Evolutionary conservation across 2,329 filamentous ascomycete species (phyloP).

Genomic region (Sporothrix globosa): DNA sequence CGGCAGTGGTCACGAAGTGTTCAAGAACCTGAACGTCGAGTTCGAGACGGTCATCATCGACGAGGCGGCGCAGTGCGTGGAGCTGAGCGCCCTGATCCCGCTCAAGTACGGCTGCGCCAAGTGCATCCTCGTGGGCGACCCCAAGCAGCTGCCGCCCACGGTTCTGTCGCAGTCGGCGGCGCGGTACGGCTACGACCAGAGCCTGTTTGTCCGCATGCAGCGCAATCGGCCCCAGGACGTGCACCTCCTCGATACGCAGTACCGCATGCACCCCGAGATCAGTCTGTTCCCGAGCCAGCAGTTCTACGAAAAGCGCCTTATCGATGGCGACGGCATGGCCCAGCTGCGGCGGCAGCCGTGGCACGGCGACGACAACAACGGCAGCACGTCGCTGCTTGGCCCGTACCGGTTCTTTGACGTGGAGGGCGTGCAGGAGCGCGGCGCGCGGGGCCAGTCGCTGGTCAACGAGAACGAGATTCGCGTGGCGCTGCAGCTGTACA

Average conservation of each 20-base stretch:
- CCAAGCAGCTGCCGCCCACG: conserved; percentile 93
- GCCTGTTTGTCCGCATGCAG: conserved; percentile 98
- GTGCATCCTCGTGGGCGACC: conserved; percentile 95
- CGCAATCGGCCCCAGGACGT: conserved; percentile 84
- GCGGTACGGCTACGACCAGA: conserved; percentile 93
- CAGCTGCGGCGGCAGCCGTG: conserved; percentile 75
- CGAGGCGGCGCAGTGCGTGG: conserved; percentile 96
- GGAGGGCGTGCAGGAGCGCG: conserved; percentile 79
- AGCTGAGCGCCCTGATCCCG: conserved; percentile 93
- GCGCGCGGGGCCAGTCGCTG: conserved; percentile 83
- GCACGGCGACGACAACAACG: conserved; percentile 69
- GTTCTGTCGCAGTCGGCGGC: conserved; percentile 93
- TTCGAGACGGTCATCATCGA: conserved; percentile 99
- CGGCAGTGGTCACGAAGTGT: conserved; percentile 96
- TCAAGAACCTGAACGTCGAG: conserved; percentile 89
- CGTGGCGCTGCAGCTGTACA: conserved; percentile 82
- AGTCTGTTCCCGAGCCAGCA: conserved; percentile 85
- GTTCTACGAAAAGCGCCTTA: conserved; percentile 87
- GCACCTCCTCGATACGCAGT: conserved; percentile 94
- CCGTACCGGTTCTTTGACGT: conserved; percentile 99
- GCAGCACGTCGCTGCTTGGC: conserved; percentile 67
- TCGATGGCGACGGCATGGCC: conserved; percentile 85
- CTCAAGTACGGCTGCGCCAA: conserved; percentile 97
- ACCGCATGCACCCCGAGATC: conserved; percentile 99
- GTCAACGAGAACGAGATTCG: conserved; percentile 87